Evolutionary conservation across 129 eudicot species (phyloP), one percentile per base, ranked within the genome.

Genomic region (Chrysanthemum lavandulifolium): DNA sequence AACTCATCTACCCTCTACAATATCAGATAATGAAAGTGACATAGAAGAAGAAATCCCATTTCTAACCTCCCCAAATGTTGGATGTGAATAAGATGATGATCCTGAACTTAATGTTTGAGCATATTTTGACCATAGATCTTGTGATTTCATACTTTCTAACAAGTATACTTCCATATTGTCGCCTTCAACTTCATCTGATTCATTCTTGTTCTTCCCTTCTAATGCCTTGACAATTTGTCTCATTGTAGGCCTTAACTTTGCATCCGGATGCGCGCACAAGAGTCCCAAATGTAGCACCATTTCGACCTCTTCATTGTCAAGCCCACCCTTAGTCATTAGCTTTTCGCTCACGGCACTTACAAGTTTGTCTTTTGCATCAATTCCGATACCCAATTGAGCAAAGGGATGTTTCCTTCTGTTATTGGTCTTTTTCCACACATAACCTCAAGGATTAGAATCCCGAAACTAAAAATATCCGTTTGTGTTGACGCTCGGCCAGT

Each of bases 401-500:
- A 76, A n/a, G 86, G 87, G n/a, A 78, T 67, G 69, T 61, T 71
- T 10, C 95, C 97, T 79, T 85, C 95, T 23, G 70, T 87, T 51
- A 87, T 82, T 1, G 95, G 95, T 68, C 91, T 63, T 69, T 84
- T 85, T 14, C 95, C 88, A 68, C 87, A 81, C 43, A 85, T 76
- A 15, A 87, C 95, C 75, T 90, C 97, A 69, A 90, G 68, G 52
- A 83, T 65, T 82, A 90, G 61, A 65, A 90, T 83, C 65, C 97
- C 97, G 5, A 81, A 90, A 23, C 91, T 81, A 58, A 72, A 90
- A 3, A 90, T 87, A 61, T 90, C 97, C 0, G 87, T 82, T 51
- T 82, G 89, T 5, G 87, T 85, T 6, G 95, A 87, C 33, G 91
- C 95, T n/a, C 95, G 81, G 4, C 97, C 95, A 2, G 78, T 87